phyloP scores from a whole-genome alignment of 306 rosid species.

The Lathyrus tuberosus region DNA sequence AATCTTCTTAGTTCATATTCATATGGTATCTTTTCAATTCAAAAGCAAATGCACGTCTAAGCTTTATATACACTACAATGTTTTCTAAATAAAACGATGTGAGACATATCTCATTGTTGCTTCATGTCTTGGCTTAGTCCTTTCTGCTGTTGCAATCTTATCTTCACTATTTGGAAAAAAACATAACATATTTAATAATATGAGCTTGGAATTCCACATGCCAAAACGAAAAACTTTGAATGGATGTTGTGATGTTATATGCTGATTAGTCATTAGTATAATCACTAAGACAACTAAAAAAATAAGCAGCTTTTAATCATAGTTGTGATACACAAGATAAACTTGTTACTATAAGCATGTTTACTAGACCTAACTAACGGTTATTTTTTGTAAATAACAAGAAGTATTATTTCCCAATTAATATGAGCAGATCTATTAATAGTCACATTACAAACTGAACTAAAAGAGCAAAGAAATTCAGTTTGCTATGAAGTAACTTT shows the following conservation, averaged over 20 bases:
- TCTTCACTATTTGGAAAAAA: slow-evolving; percentile 81
- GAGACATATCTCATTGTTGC: no score
- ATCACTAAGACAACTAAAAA: slow-evolving; percentile 26
- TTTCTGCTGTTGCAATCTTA: slow-evolving; percentile 88
- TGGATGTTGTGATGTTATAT: slow-evolving; percentile 15
- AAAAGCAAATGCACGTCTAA: no score
- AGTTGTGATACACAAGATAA: slow-evolving; percentile 6
- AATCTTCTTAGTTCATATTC: no score
- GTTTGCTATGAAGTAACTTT: neutral
- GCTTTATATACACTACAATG: no score
- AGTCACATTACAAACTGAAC: neutral
- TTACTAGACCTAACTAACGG: neutral
- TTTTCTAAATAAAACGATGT: no score
- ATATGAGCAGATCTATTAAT: neutral
- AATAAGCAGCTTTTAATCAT: slow-evolving; percentile 6
- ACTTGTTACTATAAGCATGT: slow-evolving; percentile 12
- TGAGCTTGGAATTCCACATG: slow-evolving; percentile 16
- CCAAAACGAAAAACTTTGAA: slow-evolving; percentile 12
- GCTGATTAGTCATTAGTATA: slow-evolving; percentile 4
- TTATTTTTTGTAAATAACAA: neutral
- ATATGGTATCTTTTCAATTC: no score
- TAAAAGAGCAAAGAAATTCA: neutral
- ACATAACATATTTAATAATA: neutral
- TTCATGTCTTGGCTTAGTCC: slow-evolving; percentile 82
- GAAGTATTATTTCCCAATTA: slow-evolving; percentile 8